These are phyloP conservation scores for Mycena amicta DNA, from an alignment of 768 basidiomycete species.

Conservation along the genomic window DNA sequence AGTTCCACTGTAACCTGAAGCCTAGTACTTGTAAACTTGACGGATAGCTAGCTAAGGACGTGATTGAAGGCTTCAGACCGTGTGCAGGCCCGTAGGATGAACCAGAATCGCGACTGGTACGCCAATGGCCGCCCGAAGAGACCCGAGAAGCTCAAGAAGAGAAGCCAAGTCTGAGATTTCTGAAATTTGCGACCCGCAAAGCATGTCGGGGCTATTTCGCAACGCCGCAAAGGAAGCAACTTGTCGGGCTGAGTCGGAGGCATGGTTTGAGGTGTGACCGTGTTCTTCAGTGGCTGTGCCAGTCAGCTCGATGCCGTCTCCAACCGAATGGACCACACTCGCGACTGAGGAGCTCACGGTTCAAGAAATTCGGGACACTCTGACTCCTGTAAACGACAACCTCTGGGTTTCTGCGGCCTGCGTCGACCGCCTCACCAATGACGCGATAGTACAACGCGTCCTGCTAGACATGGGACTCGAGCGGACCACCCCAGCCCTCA, in stretches of 20 bases:
- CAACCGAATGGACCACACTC: constrained; percentile 56
- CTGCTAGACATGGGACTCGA: constrained; percentile 67
- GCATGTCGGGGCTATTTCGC: no score
- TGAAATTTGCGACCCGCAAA: no score
- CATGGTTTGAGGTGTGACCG: neutral
- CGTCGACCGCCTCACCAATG: constrained; percentile 65
- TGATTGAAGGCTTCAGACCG: no score
- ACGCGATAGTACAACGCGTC: constrained; percentile 53
- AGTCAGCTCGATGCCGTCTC: constrained; percentile 32
- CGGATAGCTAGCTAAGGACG: no score
- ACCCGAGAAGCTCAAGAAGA: neutral
- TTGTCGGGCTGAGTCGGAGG: no score
- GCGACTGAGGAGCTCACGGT: constrained; percentile 60
- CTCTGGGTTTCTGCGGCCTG: constrained; percentile 80
- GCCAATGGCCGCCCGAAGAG: neutral
- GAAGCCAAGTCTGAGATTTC: no score
- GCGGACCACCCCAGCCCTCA: constrained; percentile 54
- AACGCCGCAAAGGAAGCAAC: no score
- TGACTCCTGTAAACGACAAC: constrained; percentile 62
- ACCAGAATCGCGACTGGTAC: no score
- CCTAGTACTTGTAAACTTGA: no score
- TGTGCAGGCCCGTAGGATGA: no score
- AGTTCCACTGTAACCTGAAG: no score
- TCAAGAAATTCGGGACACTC: constrained; percentile 46
- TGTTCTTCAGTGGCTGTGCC: neutral